A percentile compares a stretch with the other conserved stretches of the same genome.
phyloP scores from a whole-genome alignment of 2,329 filamentous ascomycete species.

The Fusarium buxicola region DNA sequence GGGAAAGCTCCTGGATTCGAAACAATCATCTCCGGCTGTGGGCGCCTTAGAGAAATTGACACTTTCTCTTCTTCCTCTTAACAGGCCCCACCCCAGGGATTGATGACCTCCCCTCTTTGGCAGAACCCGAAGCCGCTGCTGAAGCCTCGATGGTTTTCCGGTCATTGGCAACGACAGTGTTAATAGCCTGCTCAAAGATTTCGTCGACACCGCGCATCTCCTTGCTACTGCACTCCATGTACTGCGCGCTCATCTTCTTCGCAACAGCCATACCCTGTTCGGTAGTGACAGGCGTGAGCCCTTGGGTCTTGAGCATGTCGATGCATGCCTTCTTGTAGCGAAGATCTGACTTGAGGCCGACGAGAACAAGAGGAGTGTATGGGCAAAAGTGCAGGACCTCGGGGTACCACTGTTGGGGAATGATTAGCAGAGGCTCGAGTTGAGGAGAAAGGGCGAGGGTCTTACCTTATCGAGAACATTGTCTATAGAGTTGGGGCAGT shows the following conservation, averaged over 20 bases:
- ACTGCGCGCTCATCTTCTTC: slow-evolving; percentile 91
- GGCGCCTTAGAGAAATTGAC: slow-evolving; percentile 75
- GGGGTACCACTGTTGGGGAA: slow-evolving; percentile 84
- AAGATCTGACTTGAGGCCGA: slow-evolving; percentile 96
- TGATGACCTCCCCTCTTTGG: slow-evolving; percentile 53
- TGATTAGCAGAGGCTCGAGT: slow-evolving; percentile 8
- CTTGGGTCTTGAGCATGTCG: slow-evolving; percentile 98
- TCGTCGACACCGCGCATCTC: slow-evolving; percentile 97
- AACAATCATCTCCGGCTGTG: slow-evolving; percentile 26
- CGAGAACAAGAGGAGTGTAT: slow-evolving; percentile 93
- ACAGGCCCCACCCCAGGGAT: slow-evolving; percentile 59
- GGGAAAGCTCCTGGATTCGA: slow-evolving; percentile 32
- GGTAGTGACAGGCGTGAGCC: slow-evolving; percentile 91
- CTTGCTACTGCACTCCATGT: slow-evolving; percentile 99
- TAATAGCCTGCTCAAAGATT: slow-evolving; percentile 92
- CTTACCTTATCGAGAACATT: slow-evolving; percentile 98
- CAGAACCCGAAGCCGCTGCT: slow-evolving; percentile 54
- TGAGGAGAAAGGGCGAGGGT: slow-evolving; percentile 1
- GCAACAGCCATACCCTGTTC: slow-evolving; percentile 91
- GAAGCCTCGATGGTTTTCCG: slow-evolving; percentile 69
- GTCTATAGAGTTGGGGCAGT: slow-evolving; percentile 97
- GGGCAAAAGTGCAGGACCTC: slow-evolving; percentile 99
- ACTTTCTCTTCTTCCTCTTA: slow-evolving; percentile 88
- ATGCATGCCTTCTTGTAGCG: slow-evolving; percentile 96
- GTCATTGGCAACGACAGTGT: slow-evolving; percentile 88